Conservation (phyloP, 495 filamentous ascomycete genomes). For the Zalerion maritima region DNA sequence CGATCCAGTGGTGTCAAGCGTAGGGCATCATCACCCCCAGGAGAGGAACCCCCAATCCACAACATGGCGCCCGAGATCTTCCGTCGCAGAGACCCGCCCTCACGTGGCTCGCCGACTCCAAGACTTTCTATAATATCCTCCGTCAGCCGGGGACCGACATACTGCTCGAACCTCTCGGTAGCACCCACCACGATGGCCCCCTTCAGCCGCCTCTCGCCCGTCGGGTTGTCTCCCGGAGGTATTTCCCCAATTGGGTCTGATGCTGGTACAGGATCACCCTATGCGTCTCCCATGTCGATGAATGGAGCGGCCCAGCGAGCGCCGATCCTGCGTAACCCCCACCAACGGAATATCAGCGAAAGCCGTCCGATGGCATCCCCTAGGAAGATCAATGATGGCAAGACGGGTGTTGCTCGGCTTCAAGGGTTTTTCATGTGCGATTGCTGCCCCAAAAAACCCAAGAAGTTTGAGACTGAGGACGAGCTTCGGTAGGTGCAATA, state of each 20-base stretch:
- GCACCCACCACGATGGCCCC: slow-evolving; percentile 50
- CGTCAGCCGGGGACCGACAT: slow-evolving; percentile 57
- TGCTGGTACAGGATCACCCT: slow-evolving; percentile 38
- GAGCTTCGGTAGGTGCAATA: slow-evolving; percentile 61
- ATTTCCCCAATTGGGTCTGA: slow-evolving; percentile 36
- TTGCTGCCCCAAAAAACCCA: slow-evolving; percentile 97
- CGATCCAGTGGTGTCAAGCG: slow-evolving; percentile 37
- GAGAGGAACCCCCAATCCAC: too few species aligned
- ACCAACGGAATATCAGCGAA: slow-evolving; percentile 31
- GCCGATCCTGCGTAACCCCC: slow-evolving; percentile 31
- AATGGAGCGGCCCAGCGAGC: slow-evolving; percentile 47
- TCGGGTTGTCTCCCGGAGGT: slow-evolving; percentile 50
- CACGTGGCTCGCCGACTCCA: slow-evolving; percentile 42
- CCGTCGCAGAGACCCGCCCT: slow-evolving; percentile 39
- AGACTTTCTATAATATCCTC: slow-evolving; percentile 52
- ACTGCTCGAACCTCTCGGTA: slow-evolving; percentile 52
- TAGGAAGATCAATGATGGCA: slow-evolving; percentile 29
- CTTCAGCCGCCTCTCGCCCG: slow-evolving; percentile 59
- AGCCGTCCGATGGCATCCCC: slow-evolving; percentile 27
- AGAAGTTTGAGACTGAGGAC: slow-evolving; percentile 81
- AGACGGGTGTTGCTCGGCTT: slow-evolving; percentile 23
- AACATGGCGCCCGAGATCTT: too few species aligned
- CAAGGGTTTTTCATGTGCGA: slow-evolving; percentile 68
- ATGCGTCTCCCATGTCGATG: slow-evolving; percentile 40
- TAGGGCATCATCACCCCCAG: too few species aligned